Conservation (phyloP, 2,329 filamentous ascomycete species). For the Fusarium cyanostomum region DNA sequence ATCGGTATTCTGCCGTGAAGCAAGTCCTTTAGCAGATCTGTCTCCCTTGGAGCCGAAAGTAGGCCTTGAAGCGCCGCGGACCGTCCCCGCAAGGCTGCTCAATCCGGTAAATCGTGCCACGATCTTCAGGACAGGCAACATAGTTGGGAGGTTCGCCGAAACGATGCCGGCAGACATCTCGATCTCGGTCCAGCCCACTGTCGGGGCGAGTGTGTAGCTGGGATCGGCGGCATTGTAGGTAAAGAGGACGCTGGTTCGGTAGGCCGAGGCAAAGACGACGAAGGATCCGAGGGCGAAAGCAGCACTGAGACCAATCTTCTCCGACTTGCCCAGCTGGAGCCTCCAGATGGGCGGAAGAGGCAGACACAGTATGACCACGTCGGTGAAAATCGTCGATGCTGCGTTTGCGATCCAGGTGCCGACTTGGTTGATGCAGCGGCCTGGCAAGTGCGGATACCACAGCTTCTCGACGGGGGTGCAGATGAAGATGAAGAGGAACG, state of each 20-base stretch:
- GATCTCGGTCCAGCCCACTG: constrained; percentile 59
- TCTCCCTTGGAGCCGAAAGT: constrained; percentile 40
- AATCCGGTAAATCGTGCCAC: constrained; percentile 53
- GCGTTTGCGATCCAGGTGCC: constrained; percentile 62
- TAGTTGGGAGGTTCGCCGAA: constrained; percentile 62
- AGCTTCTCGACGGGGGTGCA: constrained; percentile 60
- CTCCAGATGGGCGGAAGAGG: constrained; percentile 58
- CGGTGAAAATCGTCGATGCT: constrained; percentile 57
- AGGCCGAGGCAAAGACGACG: constrained; percentile 59
- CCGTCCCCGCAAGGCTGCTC: constrained; percentile 37
- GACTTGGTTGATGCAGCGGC: constrained; percentile 60
- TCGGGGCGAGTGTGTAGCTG: constrained; percentile 57
- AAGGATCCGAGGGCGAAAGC: constrained; percentile 58
- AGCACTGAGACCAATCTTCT: constrained; percentile 56
- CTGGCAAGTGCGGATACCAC: constrained; percentile 57
- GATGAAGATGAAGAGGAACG: constrained; percentile 62
- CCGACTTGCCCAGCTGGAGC: constrained; percentile 51
- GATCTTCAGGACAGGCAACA: constrained; percentile 55
- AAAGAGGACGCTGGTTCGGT: constrained; percentile 59
- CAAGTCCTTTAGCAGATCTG: constrained; percentile 29
- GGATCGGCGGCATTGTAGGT: constrained; percentile 53
- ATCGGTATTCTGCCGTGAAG: constrained; percentile 10
- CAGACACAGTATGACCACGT: constrained; percentile 56
- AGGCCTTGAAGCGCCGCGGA: constrained; percentile 24
- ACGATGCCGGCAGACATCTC: constrained; percentile 62